Evolutionary conservation across 1,139 yeast genomes (phyloP), one percentile per base, ranked within the genome.

Genomic region (Saccharomyces hybrid): DNA sequence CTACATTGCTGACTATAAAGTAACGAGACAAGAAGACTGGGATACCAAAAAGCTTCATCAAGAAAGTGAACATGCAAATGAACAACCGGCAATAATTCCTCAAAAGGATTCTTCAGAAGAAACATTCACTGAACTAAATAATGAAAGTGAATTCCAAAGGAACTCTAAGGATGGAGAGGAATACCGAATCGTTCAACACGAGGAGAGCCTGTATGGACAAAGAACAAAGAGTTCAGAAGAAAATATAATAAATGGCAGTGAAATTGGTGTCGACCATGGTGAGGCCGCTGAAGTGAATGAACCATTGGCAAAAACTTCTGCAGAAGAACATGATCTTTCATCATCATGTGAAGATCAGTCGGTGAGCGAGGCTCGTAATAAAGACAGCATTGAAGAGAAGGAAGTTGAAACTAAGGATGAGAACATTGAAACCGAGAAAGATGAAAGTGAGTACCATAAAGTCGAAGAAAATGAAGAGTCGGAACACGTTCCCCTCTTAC

Each of bases 401-500:
- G 44, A 38, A 34, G 20, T 4, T 3, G 23, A 7, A 14, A 9
- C 11, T 2, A 16, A 8, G 42, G 14, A 14, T 9, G 11, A 6
- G 38, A n/a, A 32, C 16, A 13, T 32, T 14, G 23, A 14, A 34
- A 8, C 14, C 20, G 23, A 34, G 23, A 7, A 14, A 8, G 9
- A 34, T 4, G 42, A 14, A 14, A 14, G 7, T 16, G 23, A 34
- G 8, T 8, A 34, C 16, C 5, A 16, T n/a, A 34, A 16, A 3
- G 20, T 9, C 5, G 7, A 16, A 38, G 26, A 38, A 38, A 9
- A 38, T 11, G n/a, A 16, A 9, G 44, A 38, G 26, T 7, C 9
- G 5, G 44, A 38, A 2, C 31, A 26, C 14, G 23, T 44, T 16
- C 55, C 60, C 20, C 50, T 49, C 14, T 38, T 63, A 31, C 63